phyloP scores from a whole-genome alignment of 2,329 filamentous ascomycete species.

The Xylaria sp. region DNA sequence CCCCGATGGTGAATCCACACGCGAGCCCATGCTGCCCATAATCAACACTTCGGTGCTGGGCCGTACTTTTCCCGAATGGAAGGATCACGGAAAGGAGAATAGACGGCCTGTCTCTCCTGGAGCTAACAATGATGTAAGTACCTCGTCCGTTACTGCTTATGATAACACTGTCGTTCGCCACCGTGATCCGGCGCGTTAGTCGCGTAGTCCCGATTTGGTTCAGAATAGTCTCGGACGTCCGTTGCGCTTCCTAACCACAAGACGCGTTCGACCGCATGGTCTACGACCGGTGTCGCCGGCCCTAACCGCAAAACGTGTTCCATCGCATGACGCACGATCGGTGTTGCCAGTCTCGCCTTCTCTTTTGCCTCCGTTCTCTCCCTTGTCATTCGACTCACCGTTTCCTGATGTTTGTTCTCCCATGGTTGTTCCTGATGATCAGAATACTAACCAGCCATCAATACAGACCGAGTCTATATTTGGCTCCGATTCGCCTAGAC shows the following conservation, averaged over 20 bases:
- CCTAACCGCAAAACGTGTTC: not conserved
- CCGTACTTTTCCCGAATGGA: constrained; percentile 60
- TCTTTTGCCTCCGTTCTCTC: not conserved
- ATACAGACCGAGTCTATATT: constrained; percentile 18
- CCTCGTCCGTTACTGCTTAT: not conserved
- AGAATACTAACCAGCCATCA: constrained; percentile 4
- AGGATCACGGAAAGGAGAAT: constrained; percentile 40
- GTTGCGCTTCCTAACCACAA: constrained; percentile 3
- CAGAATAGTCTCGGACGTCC: not conserved
- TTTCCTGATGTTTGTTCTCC: constrained; percentile 27
- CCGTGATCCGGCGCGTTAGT: constrained; percentile 22
- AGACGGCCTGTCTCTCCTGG: constrained; percentile 39
- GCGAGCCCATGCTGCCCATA: constrained; percentile 34
- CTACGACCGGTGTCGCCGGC: not conserved
- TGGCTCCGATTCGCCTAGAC: constrained; percentile 38
- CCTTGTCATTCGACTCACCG: constrained; percentile 1
- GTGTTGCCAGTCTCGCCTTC: not conserved
- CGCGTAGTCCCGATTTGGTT: constrained; percentile 18
- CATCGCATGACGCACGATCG: constrained; percentile 1
- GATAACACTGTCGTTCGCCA: constrained; percentile 15
- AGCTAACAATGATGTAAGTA: constrained; percentile 22
- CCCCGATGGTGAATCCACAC: constrained; percentile 60
- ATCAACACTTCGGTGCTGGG: constrained; percentile 46
- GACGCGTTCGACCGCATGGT: not conserved
- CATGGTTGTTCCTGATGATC: not conserved